Percentiles rank a stretch among this genome's conserved stretches.
These are phyloP conservation scores for Pythium myriotylum DNA, from an alignment of 352 stramenopile species.

Conservation along the genomic window DNA sequence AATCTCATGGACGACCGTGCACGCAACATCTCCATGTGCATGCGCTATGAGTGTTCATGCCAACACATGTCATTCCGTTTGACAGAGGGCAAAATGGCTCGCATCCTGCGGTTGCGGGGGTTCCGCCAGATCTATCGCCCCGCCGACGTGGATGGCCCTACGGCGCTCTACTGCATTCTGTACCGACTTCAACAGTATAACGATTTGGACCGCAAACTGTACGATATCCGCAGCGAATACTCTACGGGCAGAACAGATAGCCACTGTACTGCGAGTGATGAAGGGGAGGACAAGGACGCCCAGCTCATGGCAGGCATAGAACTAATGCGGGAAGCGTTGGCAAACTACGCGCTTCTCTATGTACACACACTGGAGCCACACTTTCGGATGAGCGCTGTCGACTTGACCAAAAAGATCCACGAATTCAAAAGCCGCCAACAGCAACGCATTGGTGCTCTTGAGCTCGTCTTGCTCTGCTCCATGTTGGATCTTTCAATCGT, in stretches of 20 bases:
- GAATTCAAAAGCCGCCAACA: conserved; percentile 65
- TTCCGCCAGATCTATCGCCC: conserved; percentile 53
- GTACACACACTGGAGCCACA: conserved; percentile 52
- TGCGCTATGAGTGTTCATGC: conserved; percentile 69
- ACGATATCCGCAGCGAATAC: conserved; percentile 50
- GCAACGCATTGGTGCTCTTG: conserved; percentile 60
- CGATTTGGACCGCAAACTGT: conserved; percentile 69
- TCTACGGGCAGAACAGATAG: conserved; percentile 22
- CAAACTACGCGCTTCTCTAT: conserved; percentile 74
- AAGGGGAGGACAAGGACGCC: conserved; percentile 10
- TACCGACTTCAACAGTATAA: conserved; percentile 71
- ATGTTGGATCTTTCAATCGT: conserved; percentile 78
- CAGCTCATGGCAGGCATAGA: conserved; percentile 47
- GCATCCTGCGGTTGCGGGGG: conserved; percentile 57
- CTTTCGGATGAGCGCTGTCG: conserved; percentile 56
- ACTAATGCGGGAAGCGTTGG: conserved; percentile 61
- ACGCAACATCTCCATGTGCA: conserved; percentile 71
- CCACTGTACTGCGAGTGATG: conserved; percentile 4
- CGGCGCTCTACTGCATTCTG: conserved; percentile 67
- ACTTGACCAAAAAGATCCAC: conserved; percentile 82
- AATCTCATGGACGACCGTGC: conserved; percentile 74
- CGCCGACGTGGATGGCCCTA: conserved; percentile 32
- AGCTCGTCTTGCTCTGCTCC: conserved; percentile 70
- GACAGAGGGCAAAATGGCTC: conserved; percentile 59
- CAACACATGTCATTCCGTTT: conserved; percentile 63